Evolutionary conservation across 202 grass and related monocot genomes (phyloP).

Genomic region (Setaria viridis): DNA sequence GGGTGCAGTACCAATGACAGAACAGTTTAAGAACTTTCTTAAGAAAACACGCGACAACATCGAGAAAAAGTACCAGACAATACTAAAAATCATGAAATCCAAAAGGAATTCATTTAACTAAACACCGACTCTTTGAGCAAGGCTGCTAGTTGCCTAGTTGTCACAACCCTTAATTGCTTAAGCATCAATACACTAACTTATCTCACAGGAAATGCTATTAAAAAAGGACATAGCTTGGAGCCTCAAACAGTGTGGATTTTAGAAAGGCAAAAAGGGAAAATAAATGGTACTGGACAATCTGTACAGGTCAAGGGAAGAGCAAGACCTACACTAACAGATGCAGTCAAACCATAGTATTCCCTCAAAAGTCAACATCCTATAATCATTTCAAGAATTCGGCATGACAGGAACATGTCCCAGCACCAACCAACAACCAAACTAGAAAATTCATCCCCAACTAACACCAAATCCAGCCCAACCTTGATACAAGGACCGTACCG

Average conservation of each 20-base stretch:
- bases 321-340: neutral
- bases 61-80: neutral
- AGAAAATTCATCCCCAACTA: conserved; percentile 41
- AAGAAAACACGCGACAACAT: neutral
- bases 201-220: too few relatives aligned
- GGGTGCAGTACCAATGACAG: neutral
- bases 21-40: neutral
- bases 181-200: too few relatives aligned
- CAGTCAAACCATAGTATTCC: neutral
- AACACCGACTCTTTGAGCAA: neutral
- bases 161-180: neutral
- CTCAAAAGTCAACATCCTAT: conserved; percentile 16
- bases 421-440: conserved; percentile 45
- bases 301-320: neutral
- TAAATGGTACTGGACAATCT: neutral
- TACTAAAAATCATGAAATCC: neutral
- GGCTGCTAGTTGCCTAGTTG: neutral
- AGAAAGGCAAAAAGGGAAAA: neutral
- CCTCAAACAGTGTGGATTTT: neutral
- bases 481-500: conserved; percentile 3
- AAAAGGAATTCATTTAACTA: neutral
- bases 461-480: conserved; percentile 36
- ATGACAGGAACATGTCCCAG: conserved; percentile 1
- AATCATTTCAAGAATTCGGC: conserved; percentile 2
- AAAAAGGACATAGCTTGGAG: conserved; percentile 4